These are phyloP conservation scores for Eucalyptus sp. DNA, from an alignment of 345 rosid genomes.

Conservation along the genomic window DNA sequence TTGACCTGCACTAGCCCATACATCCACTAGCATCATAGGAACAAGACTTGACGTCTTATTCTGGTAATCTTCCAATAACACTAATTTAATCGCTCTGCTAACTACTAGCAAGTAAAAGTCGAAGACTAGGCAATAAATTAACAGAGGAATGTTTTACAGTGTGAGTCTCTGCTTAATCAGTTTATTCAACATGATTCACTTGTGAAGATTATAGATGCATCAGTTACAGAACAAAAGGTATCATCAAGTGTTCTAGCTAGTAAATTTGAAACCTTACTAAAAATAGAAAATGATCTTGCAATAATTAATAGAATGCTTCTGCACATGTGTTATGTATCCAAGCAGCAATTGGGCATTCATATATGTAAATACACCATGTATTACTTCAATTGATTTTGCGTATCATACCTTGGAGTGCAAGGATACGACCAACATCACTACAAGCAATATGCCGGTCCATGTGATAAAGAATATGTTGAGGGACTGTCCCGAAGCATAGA, in stretches of 20 bases:
- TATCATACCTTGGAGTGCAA: slow-evolving; percentile 56
- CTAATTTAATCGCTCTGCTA: background rate
- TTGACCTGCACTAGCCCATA: slow-evolving; percentile 35
- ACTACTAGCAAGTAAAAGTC: background rate
- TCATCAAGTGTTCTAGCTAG: background rate
- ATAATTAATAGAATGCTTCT: background rate
- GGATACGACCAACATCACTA: slow-evolving; percentile 60
- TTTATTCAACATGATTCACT: background rate
- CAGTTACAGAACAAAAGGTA: background rate
- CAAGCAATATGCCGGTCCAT: slow-evolving; percentile 58
- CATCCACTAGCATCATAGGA: background rate
- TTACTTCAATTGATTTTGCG: background rate
- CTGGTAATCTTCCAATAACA: background rate
- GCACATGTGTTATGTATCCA: background rate
- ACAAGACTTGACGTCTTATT: background rate
- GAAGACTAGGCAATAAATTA: background rate
- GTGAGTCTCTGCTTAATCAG: background rate
- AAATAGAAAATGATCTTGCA: background rate
- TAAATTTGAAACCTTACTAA: background rate
- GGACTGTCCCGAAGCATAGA: slow-evolving; percentile 27
- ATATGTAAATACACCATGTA: background rate
- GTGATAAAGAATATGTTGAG: slow-evolving; percentile 82
- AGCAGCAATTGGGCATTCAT: background rate
- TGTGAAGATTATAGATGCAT: background rate
- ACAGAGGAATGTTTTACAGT: background rate